A percentile compares a stretch with the other conserved stretches of the same genome.
Conservation (phyloP, 805 yeast species). For the Schwanniomyces polymorphus region DNA sequence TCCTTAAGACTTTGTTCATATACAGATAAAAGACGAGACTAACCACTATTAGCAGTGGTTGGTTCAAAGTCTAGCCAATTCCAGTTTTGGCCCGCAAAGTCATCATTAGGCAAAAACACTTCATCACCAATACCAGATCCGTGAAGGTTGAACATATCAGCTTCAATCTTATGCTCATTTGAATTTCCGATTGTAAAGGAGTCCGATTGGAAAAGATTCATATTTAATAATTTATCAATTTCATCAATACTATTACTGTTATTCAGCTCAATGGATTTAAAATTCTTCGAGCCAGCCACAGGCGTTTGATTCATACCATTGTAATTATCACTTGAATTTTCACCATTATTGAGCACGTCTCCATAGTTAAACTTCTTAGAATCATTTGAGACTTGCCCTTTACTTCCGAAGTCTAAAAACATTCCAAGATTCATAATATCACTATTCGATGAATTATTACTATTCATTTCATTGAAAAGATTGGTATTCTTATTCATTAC, state of each 20-base stretch:
- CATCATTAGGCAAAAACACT: conserved; percentile 20
- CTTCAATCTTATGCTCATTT: conserved; percentile 2
- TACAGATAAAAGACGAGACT: background rate
- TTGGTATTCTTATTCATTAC: conserved; percentile 24
- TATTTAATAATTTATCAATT: conserved; percentile 38
- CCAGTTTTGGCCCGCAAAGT: conserved; percentile 22
- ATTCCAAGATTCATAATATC: conserved; percentile 3
- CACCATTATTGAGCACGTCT: background rate
- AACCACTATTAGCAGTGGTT: conserved; percentile 9
- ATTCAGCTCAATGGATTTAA: background rate
- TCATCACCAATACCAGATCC: conserved; percentile 29
- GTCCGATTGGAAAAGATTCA: conserved; percentile 39
- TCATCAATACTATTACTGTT: conserved; percentile 27
- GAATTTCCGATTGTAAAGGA: conserved; percentile 22
- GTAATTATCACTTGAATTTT: background rate
- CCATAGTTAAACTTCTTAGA: background rate
- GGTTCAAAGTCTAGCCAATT: conserved; percentile 42
- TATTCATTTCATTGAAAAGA: conserved; percentile 18
- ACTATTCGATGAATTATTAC: conserved; percentile 4
- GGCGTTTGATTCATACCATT: background rate
- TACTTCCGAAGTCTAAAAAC: background rate
- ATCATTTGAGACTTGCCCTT: background rate
- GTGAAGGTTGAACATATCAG: conserved; percentile 5
- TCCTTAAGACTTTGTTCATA: background rate
- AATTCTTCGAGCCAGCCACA: background rate